These are phyloP conservation scores for Xylogone sp. DNA, from an alignment of 2,329 filamentous ascomycete species.

Conservation along the genomic window DNA sequence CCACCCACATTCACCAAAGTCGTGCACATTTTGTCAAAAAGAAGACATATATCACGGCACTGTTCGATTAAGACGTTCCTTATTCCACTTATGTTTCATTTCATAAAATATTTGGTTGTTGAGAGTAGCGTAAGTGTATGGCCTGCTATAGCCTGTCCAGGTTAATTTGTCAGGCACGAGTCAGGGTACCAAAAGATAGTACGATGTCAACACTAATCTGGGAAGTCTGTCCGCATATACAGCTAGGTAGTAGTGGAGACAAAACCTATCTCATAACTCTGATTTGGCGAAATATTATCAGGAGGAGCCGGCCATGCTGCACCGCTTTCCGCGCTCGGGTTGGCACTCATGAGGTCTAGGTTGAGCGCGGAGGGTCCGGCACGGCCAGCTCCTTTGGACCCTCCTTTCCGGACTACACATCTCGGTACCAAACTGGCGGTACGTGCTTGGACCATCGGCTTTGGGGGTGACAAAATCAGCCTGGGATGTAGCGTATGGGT, in stretches of 20 bases:
- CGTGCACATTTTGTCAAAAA: too few species aligned
- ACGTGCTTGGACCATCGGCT: neutral
- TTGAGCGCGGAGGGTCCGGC: neutral
- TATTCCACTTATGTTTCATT: too few species aligned
- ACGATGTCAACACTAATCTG: neutral
- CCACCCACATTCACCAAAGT: too few species aligned
- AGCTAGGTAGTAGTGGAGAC: neutral
- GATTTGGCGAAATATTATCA: neutral
- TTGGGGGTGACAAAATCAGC: neutral
- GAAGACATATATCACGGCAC: too few species aligned
- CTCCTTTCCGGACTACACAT: neutral
- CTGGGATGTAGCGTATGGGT: neutral
- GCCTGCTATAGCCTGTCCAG: too few species aligned
- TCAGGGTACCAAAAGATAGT: too few species aligned
- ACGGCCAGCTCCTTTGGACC: too few species aligned
- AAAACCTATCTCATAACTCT: neutral
- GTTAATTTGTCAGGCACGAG: too few species aligned
- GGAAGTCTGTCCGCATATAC: neutral
- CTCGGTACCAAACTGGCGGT: neutral
- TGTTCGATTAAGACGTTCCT: too few species aligned
- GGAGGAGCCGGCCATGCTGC: neutral
- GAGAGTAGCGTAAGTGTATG: too few species aligned
- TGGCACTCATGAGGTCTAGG: constrained; percentile 33
- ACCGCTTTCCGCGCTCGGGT: constrained; percentile 27
- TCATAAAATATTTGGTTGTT: too few species aligned